Percentiles rank a stretch among this genome's conserved stretches.
Evolutionary conservation across 2,329 filamentous ascomycete species (phyloP).

Genomic region (Apiospora saccharicola): DNA sequence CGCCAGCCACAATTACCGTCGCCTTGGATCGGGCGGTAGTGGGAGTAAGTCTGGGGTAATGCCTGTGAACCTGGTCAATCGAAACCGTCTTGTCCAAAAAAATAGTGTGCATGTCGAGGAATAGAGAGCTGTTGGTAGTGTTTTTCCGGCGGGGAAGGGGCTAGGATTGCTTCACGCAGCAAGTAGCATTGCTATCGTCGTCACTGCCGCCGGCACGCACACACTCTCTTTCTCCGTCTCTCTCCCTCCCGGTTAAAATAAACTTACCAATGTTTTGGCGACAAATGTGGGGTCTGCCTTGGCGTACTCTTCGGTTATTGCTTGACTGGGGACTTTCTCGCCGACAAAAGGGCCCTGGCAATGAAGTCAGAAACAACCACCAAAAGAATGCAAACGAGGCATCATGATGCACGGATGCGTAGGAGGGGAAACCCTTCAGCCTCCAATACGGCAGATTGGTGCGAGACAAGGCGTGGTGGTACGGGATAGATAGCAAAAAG

Average conservation of each 20-base stretch:
- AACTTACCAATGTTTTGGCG: constrained; percentile 82
- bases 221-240: background rate
- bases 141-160: background rate
- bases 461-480: background rate
- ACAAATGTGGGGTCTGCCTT: constrained; percentile 86
- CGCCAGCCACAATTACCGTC: constrained; percentile 98
- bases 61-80: constrained; percentile 57
- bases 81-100: background rate
- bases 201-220: too few species aligned
- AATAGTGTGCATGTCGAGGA: background rate
- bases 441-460: background rate
- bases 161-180: background rate
- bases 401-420: too few species aligned
- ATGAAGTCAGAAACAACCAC: constrained; percentile 35
- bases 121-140: background rate
- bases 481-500: background rate
- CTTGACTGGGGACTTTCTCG: constrained; percentile 76
- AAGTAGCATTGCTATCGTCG: background rate
- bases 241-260: too few species aligned
- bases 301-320: constrained; percentile 85
- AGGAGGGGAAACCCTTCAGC: background rate
- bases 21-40: constrained; percentile 86
- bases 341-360: constrained; percentile 83
- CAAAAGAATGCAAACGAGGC: background rate
- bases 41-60: constrained; percentile 82